Percentiles rank a stretch among this genome's conserved stretches.
phyloP scores from a whole-genome alignment of 176 grass and related monocot genomes.

The Elaeis guineensis region DNA sequence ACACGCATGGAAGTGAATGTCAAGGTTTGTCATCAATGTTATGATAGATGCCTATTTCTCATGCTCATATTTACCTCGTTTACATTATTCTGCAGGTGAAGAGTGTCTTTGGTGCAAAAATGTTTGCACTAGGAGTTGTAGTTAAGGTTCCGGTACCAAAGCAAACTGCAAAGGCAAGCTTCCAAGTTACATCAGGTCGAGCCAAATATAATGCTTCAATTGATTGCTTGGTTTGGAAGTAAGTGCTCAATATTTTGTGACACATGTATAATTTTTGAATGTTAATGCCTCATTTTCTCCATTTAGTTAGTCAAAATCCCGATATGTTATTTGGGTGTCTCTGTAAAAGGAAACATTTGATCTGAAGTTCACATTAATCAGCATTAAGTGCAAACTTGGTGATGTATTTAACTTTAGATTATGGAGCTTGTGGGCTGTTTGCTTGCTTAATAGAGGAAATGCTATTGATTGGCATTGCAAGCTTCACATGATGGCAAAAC shows the following conservation, averaged over 20 bases:
- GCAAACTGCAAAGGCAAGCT: conserved; percentile 97
- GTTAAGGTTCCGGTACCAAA: conserved; percentile 98
- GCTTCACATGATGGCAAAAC: too few species aligned
- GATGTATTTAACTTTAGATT: too few species aligned
- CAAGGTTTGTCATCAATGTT: conserved; percentile 46
- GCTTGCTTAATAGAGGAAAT: too few species aligned
- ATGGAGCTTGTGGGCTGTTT: too few species aligned
- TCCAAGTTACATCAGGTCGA: conserved; percentile 96
- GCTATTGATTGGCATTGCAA: too few species aligned
- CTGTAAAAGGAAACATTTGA: too few species aligned
- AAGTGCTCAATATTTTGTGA: conserved; percentile 22
- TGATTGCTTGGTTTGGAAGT: conserved; percentile 99
- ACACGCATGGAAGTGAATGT: conserved; percentile 98
- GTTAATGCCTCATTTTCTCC: too few species aligned
- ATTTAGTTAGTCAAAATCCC: too few species aligned
- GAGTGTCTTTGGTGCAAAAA: conserved; percentile 94
- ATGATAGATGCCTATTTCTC: neutral
- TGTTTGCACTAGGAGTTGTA: conserved; percentile 98
- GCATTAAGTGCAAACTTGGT: too few species aligned
- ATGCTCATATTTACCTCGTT: conserved; percentile 6
- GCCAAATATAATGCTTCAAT: conserved; percentile 99
- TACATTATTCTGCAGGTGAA: conserved; percentile 55
- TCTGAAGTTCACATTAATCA: too few species aligned
- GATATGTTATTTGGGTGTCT: too few species aligned
- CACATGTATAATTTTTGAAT: too few species aligned